phyloP scores from a whole-genome alignment of 75 land plant species.

The Gnetum montanum region DNA sequence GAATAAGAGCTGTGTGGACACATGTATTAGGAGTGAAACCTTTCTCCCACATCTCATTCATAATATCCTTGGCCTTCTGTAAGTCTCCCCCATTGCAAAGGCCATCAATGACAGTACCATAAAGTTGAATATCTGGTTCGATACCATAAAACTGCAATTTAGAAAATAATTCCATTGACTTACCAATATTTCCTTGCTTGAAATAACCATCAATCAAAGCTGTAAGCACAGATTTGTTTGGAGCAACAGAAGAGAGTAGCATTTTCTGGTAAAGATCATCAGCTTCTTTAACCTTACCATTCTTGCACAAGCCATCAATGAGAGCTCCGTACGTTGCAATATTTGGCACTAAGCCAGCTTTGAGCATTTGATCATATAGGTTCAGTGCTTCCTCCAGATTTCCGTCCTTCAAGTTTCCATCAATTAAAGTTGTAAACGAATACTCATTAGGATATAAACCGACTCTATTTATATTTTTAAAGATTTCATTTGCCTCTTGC shows the following conservation, averaged over 20 bases:
- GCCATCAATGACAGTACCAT: conserved; percentile 40
- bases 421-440: conserved; percentile 35
- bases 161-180: conserved; percentile 16
- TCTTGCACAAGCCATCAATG: conserved; percentile 43
- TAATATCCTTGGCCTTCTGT: conserved; percentile 27
- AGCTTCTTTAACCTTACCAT: conserved; percentile 26
- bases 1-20: conserved; percentile 41
- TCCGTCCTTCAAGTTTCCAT: conserved; percentile 30
- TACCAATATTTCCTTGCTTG: conserved; percentile 12
- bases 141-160: conserved; percentile 34
- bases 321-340: conserved; percentile 33
- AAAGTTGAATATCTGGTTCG: conserved; percentile 34
- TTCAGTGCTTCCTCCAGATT: conserved; percentile 27
- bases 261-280: conserved; percentile 35
- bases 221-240: conserved; percentile 30
- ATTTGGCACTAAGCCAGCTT: conserved; percentile 19
- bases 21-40: conserved; percentile 21
- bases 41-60: conserved; percentile 27
- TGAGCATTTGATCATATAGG: conserved; percentile 30
- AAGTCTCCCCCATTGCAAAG: conserved; percentile 27
- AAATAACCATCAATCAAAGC: conserved; percentile 46
- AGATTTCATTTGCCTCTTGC: conserved; percentile 30
- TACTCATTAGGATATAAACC: conserved; percentile 35
- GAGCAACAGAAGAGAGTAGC: conserved; percentile 14
- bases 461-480: conserved; percentile 25